Conservation (phyloP, 2,329 filamentous ascomycete genomes). For the Tolypocladium tropicale region DNA sequence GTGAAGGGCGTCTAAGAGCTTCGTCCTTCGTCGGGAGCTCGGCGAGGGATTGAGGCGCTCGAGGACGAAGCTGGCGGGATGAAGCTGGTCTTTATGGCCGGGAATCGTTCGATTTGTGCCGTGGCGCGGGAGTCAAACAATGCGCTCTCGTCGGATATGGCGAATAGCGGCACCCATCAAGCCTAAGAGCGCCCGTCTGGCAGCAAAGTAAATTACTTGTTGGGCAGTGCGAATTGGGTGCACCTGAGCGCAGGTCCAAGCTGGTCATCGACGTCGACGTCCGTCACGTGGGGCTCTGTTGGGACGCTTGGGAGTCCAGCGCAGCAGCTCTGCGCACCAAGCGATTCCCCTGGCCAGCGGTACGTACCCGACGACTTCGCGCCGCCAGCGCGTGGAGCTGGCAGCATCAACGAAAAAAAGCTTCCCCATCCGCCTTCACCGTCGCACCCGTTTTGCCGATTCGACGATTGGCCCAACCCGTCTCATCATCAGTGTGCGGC, state of each 20-base stretch:
- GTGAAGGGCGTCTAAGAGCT: not conserved
- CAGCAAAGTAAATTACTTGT: not conserved
- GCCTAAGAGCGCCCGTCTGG: not conserved
- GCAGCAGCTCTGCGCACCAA: not conserved
- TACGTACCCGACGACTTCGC: not conserved
- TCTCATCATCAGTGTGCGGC: not conserved
- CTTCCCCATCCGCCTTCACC: constrained; percentile 1
- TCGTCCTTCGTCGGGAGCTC: not conserved
- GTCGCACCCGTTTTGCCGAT: constrained; percentile 1
- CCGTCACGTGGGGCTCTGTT: constrained; percentile 5
- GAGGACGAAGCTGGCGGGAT: not conserved
- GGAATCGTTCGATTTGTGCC: not conserved
- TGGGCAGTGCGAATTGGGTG: not conserved
- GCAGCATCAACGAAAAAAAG: constrained; percentile 4
- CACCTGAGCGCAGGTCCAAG: not conserved
- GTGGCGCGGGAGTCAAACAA: not conserved
- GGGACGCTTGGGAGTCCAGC: not conserved
- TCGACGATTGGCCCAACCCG: not conserved
- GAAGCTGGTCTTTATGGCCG: not conserved
- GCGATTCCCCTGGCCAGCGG: not conserved
- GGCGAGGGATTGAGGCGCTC: not conserved
- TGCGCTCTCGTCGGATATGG: not conserved
- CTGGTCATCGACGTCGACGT: not conserved
- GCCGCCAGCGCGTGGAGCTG: constrained; percentile 3
- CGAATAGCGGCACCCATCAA: not conserved